phyloP scores from a whole-genome alignment of 805 yeast species.

The Candida boleticola region DNA sequence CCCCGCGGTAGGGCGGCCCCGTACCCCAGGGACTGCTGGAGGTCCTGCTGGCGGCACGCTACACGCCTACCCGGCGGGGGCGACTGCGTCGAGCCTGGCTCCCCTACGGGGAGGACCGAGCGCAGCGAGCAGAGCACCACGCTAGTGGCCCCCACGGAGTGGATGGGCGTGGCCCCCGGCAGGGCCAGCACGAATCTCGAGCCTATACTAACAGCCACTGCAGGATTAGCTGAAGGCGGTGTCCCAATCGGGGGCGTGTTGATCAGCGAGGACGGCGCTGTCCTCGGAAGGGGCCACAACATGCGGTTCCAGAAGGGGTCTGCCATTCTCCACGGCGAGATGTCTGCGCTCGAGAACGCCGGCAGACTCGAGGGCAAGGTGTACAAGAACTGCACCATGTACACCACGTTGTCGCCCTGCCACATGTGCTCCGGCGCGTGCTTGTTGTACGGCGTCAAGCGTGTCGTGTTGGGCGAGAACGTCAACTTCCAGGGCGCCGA shows the following conservation, averaged over 20 bases:
- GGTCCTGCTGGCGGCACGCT: background rate
- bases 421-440: slow-evolving; percentile 96
- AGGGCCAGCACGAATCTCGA: no score
- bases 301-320: slow-evolving; percentile 82
- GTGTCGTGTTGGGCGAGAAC: slow-evolving; percentile 90
- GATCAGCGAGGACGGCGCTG: slow-evolving; percentile 69
- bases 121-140: no score
- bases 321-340: slow-evolving; percentile 90
- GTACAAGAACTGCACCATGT: slow-evolving; percentile 84
- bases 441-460: slow-evolving; percentile 78
- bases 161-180: no score
- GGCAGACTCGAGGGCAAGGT: slow-evolving; percentile 80
- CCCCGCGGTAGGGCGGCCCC: no score
- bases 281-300: slow-evolving; percentile 89
- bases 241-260: slow-evolving; percentile 84
- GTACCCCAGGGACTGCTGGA: no score
- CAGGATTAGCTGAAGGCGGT: slow-evolving; percentile 81
- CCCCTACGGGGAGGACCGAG: no score
- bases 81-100: no score
- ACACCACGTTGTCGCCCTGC: slow-evolving; percentile 91
- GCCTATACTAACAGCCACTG: background rate
- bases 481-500: slow-evolving; percentile 82
- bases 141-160: no score
- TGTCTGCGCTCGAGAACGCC: slow-evolving; percentile 82
- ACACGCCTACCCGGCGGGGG: no score